Conservation (phyloP, 208 protist genomes). For the Trypanosoma mega region DNA sequence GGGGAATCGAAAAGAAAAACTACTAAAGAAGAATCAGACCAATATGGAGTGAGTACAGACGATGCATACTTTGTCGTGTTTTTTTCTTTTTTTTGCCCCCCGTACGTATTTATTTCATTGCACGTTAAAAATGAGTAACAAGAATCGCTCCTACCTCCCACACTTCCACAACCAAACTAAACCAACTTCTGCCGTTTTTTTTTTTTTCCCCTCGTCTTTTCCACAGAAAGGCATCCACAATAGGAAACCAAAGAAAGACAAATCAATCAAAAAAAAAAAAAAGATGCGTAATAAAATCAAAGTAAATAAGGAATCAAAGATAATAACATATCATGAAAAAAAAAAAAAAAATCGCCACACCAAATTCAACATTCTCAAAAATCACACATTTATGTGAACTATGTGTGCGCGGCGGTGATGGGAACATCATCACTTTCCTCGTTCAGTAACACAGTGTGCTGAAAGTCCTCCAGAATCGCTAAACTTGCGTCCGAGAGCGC, state of each 20-base stretch:
- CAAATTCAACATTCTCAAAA: neutral
- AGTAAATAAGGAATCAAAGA: constrained; percentile 5
- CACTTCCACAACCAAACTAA: no score
- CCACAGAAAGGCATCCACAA: constrained; percentile 5
- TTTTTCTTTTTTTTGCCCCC: no score
- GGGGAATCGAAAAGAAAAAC: no score
- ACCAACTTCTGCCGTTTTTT: no score
- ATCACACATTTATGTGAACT: neutral
- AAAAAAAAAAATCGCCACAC: constrained; percentile 9
- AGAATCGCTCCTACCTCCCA: no score
- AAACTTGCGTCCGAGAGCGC: constrained; percentile 50
- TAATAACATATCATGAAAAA: neutral
- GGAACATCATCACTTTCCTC: no score
- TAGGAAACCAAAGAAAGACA: constrained; percentile 9
- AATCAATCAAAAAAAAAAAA: constrained; percentile 4
- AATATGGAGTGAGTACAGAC: no score
- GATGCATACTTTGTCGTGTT: no score
- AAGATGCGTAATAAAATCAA: neutral
- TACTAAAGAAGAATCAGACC: no score
- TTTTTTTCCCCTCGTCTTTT: neutral
- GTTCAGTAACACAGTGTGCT: constrained; percentile 34
- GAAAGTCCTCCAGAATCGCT: constrained; percentile 46
- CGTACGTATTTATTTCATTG: no score
- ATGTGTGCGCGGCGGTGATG: no score
- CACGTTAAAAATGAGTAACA: no score